Percentiles rank a stretch among this genome's conserved stretches.
Evolutionary conservation across 2,329 filamentous ascomycete species (phyloP).

Genomic region (Elsinoe perseae): DNA sequence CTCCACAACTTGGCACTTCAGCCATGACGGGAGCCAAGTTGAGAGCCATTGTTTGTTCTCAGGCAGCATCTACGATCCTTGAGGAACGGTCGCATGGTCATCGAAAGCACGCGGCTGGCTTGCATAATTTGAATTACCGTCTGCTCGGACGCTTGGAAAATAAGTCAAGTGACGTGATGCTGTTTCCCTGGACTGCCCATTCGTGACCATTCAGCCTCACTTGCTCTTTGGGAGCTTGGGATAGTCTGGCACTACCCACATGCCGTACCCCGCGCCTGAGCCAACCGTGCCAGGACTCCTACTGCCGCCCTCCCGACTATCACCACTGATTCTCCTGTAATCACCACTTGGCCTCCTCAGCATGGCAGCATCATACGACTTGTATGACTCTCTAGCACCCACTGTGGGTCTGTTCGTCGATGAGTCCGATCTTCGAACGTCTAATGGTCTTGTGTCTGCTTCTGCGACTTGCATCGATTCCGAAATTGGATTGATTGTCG

Average conservation of each 20-base stretch:
- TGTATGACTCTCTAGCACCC: neutral
- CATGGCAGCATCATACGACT: neutral
- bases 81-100: neutral
- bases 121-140: slow-evolving; percentile 1
- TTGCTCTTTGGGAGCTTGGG: slow-evolving; percentile 2
- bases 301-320: slow-evolving; percentile 8
- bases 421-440: slow-evolving; percentile 7
- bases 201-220: neutral
- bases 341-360: neutral
- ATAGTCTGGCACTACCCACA: slow-evolving; percentile 11
- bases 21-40: slow-evolving; percentile 14
- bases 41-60: neutral
- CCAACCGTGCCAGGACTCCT: slow-evolving; percentile 1
- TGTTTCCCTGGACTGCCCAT: neutral
- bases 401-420: neutral
- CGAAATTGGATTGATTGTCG: neutral
- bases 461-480: neutral
- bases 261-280: slow-evolving; percentile 6
- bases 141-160: neutral
- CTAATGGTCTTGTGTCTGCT: neutral
- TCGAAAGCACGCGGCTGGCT: slow-evolving; percentile 4
- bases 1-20: neutral
- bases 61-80: neutral
- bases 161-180: neutral
- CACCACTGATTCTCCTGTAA: neutral